Evolutionary conservation across 179 eudicot species (phyloP), one percentile per base, ranked within the genome.

Genomic region (Carnegiea gigantea): DNA sequence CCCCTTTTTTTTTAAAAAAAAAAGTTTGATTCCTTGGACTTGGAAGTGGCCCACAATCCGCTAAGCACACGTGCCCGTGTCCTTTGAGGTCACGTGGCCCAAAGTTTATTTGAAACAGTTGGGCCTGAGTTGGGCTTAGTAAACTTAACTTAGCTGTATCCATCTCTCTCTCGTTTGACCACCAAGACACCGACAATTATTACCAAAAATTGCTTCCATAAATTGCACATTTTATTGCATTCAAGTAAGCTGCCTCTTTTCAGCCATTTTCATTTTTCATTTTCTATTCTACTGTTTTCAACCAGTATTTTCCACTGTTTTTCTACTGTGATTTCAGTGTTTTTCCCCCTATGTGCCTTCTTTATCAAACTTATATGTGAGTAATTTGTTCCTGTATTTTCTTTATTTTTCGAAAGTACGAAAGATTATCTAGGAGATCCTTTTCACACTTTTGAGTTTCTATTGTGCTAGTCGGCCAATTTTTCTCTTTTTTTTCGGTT

Each of bases 101-200:
- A 75, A 79, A 23, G 15, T 13, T 59, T 13, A 17, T 17, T 70
- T 33, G 20, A 17, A 17, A 18, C 54, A 5, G 44, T 70, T 79
- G 83, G 83, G 86, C 82, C 82, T 75, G 54, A 30, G 68, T 28
- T 83, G 85, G 85, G 82, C 85, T 75, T 70, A 70, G 5, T 36
- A 9, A 62, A 62, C 12, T 62, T 78, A 44, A 33, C 14, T 38
- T 73, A 83, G 82, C 85, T 78, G 82, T 79, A 68, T 70, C 73
- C 73, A 67, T 26, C 59, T 28, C 26, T 30, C 33, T 26, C 68
- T 13, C 23, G 49, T 70, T 73, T 73, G 78, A 76, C 85, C 11
- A 30, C 46, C 80, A 70, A 70, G 77, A 43, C 77, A 33, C 86
- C 51, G 79, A 79, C 85, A 79, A 59, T 49, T 72, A 21, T 18